These are phyloP conservation scores for Verticillium albo-atrum DNA, from an alignment of 2,329 filamentous ascomycete species.

Conservation along the genomic window DNA sequence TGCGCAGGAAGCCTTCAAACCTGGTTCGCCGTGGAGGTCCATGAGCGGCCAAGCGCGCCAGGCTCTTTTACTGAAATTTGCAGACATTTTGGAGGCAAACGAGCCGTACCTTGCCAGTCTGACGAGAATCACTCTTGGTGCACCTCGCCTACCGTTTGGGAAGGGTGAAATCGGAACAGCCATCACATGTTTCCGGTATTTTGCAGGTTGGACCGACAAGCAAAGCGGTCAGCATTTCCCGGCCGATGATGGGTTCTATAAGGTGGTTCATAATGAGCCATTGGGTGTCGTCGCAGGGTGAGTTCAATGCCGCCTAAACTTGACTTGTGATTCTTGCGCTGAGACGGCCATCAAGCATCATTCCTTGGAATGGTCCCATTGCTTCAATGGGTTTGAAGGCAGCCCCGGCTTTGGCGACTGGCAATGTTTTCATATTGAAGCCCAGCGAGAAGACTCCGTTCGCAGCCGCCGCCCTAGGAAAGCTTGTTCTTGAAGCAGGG, in stretches of 20 bases:
- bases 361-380: slow-evolving; percentile 35
- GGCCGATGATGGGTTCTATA: slow-evolving; percentile 37
- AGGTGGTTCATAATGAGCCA: slow-evolving; percentile 28
- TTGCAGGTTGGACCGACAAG: slow-evolving; percentile 18
- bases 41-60: slow-evolving; percentile 29
- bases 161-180: slow-evolving; percentile 32
- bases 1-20: slow-evolving; percentile 39
- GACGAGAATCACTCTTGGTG: slow-evolving; percentile 40
- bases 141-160: slow-evolving; percentile 37
- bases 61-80: slow-evolving; percentile 37
- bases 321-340: no score
- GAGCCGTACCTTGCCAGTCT: slow-evolving; percentile 28
- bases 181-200: slow-evolving; percentile 31
- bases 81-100: slow-evolving; percentile 33
- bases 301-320: no score
- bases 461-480: slow-evolving; percentile 25
- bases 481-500: slow-evolving; percentile 32
- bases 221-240: slow-evolving; percentile 17
- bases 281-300: slow-evolving; percentile 11
- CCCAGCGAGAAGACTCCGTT: slow-evolving; percentile 38
- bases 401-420: slow-evolving; percentile 35
- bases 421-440: slow-evolving; percentile 39
- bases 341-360: slow-evolving; percentile 19
- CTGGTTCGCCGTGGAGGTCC: slow-evolving; percentile 29
- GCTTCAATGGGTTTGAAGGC: slow-evolving; percentile 32